Base-by-base conservation (phyloP, 2,329 filamentous ascomycete species). In the Stachybotrys chartarum region DNA sequence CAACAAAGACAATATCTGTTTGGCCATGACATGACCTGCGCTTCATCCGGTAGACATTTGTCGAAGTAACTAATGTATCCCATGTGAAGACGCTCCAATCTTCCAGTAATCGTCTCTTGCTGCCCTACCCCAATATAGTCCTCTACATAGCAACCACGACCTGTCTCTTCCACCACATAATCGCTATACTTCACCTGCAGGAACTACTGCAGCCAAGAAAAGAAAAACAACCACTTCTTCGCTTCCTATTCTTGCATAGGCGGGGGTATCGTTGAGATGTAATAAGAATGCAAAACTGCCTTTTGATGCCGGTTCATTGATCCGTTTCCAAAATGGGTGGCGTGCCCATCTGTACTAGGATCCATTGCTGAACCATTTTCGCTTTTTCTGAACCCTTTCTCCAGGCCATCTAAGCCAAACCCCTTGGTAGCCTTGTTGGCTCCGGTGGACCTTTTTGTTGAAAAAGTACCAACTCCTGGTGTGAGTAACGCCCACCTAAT, bases 191-290 rank as follows among this genome's bases (percentile, higher is more conserved):
- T n/a, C 18, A 39, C 31, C 18, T 8, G 59, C 57, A 54, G 57
- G 61, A 62, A 57, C 53, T 57, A 59, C 56, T 56, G 60, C 58
- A 61, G 60, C 60, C 58, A 63, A 62, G 3, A 42, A 42, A 42
- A 3, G 4, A 24, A 24, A 24, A 24, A 2, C 2, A 24, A 24
- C 24, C 24, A 42, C 46, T 48, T 48, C 46, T 48, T 48, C n/a
- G n/a, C 61, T 63, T 63, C 60, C 56, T 63, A 59, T 32, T 39
- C 64, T 65, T 66, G 62, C 64, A 60, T 63, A 64, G 64, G 64
- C 62, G 63, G 68, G 69, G 69, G 69, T 71, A 71, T 71, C 69
- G 69, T 71, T 71, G 69, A 71, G 69, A 71, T 71, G 63, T 62
- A 66, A 63, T 61, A 68, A 69, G 66, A 66, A 68, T 66, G 62